Evolutionary conservation across 106 monocot genomes (phyloP), one percentile per base, ranked within the genome.

Genomic region (Platanthera guangdongensis): DNA sequence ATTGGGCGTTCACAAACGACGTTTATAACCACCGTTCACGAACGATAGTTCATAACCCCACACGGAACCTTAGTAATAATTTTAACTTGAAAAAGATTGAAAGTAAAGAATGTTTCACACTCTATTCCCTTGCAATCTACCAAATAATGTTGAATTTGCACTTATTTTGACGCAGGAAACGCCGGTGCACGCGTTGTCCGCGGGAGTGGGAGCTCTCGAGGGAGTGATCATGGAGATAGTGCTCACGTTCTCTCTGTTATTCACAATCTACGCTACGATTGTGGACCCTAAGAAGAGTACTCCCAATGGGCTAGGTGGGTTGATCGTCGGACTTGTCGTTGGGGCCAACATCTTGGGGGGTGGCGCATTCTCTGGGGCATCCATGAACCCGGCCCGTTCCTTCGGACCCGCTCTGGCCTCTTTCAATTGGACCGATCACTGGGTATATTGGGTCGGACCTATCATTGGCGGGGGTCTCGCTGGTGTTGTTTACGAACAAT

Each of bases 331-430:
- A 5, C 84, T 94, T 12, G 83, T 94, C 11, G 88, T 91, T 16
- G 89, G 85, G 0, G 94, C 88, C 30, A 94, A 91, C 76, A 85
- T 89, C 77, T 48, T 94, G 9, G 94, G 91, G 15, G 94, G 94
- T 19, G 94, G 91, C 21, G 72, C 83, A 21, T 91, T 91, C 79
- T 87, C 94, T 0, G 91, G 88, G 18, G 94, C 94, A 6, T 94
- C 94, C n/a, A 94, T 94, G 94, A 94, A 94, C 80, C 94, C 94
- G 8, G 94, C 94, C 0, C 76, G 94, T 76, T 91, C 94, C 1
- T 94, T 94, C 48, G 94, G 94, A 18, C 94, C 94, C 13, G 94
- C 94, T 16, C 19, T 94, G 75, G 91, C 52, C 0, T 59, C 62
- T 50, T 54, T 84, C 81, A 50, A 79, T 68, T 94, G 88, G 88